Base-by-base conservation (phyloP, 2,329 filamentous ascomycete genomes). In the Aspergillus quadrilineatus region DNA sequence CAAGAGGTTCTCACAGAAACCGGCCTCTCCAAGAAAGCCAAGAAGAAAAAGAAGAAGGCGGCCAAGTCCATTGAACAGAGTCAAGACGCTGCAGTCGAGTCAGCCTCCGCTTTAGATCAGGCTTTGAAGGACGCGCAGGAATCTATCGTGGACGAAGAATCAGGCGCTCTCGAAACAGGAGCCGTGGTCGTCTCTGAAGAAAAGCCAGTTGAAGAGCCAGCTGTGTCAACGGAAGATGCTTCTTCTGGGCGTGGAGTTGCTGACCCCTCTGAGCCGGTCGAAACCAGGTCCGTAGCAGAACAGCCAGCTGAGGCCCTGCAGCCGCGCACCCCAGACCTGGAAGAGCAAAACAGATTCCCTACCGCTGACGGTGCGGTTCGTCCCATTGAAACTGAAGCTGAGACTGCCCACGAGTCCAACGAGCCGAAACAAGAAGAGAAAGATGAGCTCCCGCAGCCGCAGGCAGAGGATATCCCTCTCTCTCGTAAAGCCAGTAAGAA, bases 1-100 rank as follows among this genome's bases (percentile, higher is more conserved):
- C 56, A 60, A 43, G 60, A 67, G 17, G 15, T 56, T 22, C n/a
- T 44, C 44, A 47, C 41, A 1, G 55, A 53, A n/a, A 37, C 44
- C 28, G 55, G 30, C 42, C 49, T 60, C 60, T 52, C 60, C 1
- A 66, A 65, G 53, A 67, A 67, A 44, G 50, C 62, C 4, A 71
- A 70, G 60, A 69, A 67, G 50, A 69, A 69, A 50, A 66, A 64
- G 51, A 61, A 60, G 41, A 66, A 62, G 43, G 61, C 59, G 45
- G 59, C 50, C 49, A 59, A 59, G 53, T 32, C 30, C 3, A 8
- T 47, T 22, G 43, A 56, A n/a, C 42, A 53, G 12, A 6, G 10
- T 9, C 44, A 46, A 32, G 53, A 43, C 2, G 15, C 30, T 34
- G n/a, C 37, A 6, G 37, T 17, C 12, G 55, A 60, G 8, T 6